phyloP scores from a whole-genome alignment of 73 alveolate species.

The Breviolum minutum region DNA sequence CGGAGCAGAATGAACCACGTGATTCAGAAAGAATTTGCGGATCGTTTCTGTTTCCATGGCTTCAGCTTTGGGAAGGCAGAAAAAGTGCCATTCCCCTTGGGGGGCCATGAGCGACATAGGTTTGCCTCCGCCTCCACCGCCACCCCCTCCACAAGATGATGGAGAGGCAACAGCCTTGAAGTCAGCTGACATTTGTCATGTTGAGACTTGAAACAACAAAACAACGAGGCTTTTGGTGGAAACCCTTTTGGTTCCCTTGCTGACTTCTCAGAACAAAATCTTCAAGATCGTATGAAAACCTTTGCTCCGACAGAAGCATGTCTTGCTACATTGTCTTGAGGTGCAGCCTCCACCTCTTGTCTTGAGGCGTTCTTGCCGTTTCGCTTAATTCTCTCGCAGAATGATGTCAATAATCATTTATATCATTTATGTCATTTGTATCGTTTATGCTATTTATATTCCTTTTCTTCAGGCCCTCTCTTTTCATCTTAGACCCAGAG shows the following conservation, averaged over 20 bases:
- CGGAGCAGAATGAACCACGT: too few relatives aligned
- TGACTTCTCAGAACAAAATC: neutral
- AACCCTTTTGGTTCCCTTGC: conserved; percentile 75
- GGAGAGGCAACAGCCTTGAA: conserved; percentile 9
- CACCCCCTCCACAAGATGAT: conserved; percentile 65
- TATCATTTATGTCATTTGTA: too few relatives aligned
- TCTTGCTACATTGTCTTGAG: neutral
- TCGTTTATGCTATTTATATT: neutral
- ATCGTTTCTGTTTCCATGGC: neutral
- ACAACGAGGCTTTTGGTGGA: conserved; percentile 25
- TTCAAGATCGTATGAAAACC: too few relatives aligned
- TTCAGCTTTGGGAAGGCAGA: conserved; percentile 1
- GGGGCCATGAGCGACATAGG: conserved; percentile 69
- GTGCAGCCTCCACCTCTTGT: conserved; percentile 80
- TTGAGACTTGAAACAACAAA: neutral
- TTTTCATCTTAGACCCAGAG: neutral
- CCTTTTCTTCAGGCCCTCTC: neutral
- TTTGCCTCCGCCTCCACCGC: conserved; percentile 85
- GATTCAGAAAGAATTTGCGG: too few relatives aligned
- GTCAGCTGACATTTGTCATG: neutral
- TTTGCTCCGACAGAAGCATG: neutral
- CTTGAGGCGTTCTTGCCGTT: conserved; percentile 14
- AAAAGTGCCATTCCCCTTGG: conserved; percentile 5
- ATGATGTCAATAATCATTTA: too few relatives aligned
- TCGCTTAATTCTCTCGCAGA: too few relatives aligned